Evolutionary conservation across 176 grass and related monocot genomes (phyloP).

Genomic region (Hyparrhenia diplandra): DNA sequence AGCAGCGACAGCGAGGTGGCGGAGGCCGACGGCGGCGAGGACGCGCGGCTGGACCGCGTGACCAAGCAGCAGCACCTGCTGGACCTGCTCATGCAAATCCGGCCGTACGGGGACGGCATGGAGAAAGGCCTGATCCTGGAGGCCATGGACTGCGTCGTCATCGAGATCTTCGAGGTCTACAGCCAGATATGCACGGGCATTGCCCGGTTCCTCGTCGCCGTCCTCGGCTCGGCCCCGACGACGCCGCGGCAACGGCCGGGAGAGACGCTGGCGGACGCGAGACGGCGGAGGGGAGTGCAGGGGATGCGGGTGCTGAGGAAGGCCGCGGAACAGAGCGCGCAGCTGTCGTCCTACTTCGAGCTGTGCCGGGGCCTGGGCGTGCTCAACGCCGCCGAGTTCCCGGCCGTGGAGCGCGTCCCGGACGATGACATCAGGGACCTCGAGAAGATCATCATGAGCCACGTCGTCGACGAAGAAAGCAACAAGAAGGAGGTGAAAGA

Average conservation of each 20-base stretch:
- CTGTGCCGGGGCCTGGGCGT: conserved; percentile 62
- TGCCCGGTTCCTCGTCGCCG: conserved; percentile 56
- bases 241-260: neutral
- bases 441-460: conserved; percentile 64
- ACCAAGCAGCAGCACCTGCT: conserved; percentile 63
- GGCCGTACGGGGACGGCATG: conserved; percentile 75
- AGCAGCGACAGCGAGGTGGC: no score
- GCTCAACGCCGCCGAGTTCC: conserved; percentile 63
- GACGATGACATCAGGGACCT: conserved; percentile 79
- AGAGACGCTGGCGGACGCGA: conserved; percentile 20
- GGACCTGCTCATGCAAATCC: conserved; percentile 77
- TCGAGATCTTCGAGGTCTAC: conserved; percentile 97
- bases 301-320: conserved; percentile 65
- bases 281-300: conserved; percentile 36
- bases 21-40: conserved; percentile 21
- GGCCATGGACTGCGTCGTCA: conserved; percentile 81
- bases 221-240: conserved; percentile 40
- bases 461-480: conserved; percentile 19
- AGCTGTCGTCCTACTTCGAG: conserved; percentile 70
- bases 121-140: conserved; percentile 65
- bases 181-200: conserved; percentile 80
- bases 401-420: conserved; percentile 60
- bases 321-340: conserved; percentile 51
- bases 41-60: conserved; percentile 44
- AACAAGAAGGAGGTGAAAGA: neutral